These are phyloP conservation scores for Meyerozyma guilliermondii DNA, from an alignment of 1,139 yeast genomes.

Conservation along the genomic window DNA sequence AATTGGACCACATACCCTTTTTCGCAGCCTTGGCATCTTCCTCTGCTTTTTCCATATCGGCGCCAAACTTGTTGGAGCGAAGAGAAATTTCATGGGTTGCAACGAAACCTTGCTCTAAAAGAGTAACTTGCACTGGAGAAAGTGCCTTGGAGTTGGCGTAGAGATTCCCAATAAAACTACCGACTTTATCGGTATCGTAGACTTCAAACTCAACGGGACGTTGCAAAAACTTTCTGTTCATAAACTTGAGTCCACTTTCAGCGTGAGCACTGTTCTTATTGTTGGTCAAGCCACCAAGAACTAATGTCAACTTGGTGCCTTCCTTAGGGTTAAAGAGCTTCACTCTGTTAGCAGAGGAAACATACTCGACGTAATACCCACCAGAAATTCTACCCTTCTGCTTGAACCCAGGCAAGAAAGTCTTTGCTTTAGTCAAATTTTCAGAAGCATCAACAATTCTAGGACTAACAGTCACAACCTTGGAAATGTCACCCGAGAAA, in stretches of 20 bases:
- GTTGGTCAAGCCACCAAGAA: conserved; percentile 69
- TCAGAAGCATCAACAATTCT: conserved; percentile 80
- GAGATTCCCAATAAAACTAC: conserved; percentile 75
- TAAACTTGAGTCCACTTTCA: conserved; percentile 52
- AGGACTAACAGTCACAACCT: conserved; percentile 46
- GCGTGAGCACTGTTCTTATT: conserved; percentile 37
- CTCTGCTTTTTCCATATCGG: conserved; percentile 58
- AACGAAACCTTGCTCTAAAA: conserved; percentile 63
- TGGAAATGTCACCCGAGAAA: conserved; percentile 38
- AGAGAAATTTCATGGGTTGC: conserved; percentile 65
- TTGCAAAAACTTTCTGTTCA: conserved; percentile 58
- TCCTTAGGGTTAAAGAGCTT: conserved; percentile 68
- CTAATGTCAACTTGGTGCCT: conserved; percentile 62
- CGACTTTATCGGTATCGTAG: conserved; percentile 68
- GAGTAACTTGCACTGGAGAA: conserved; percentile 54
- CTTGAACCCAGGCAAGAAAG: conserved; percentile 66
- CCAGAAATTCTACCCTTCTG: conserved; percentile 62
- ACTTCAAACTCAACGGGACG: conserved; percentile 69
- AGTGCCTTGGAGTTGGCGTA: conserved; percentile 44
- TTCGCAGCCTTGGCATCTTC: conserved; percentile 50
- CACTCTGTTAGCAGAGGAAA: conserved; percentile 63
- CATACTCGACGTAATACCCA: conserved; percentile 60
- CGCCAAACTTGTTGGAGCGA: conserved; percentile 48
- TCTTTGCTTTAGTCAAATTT: conserved; percentile 63
- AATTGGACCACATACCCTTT: conserved; percentile 65